These are phyloP conservation scores for Pouteria campechiana DNA, from an alignment of 179 eudicot species.

Conservation along the genomic window DNA sequence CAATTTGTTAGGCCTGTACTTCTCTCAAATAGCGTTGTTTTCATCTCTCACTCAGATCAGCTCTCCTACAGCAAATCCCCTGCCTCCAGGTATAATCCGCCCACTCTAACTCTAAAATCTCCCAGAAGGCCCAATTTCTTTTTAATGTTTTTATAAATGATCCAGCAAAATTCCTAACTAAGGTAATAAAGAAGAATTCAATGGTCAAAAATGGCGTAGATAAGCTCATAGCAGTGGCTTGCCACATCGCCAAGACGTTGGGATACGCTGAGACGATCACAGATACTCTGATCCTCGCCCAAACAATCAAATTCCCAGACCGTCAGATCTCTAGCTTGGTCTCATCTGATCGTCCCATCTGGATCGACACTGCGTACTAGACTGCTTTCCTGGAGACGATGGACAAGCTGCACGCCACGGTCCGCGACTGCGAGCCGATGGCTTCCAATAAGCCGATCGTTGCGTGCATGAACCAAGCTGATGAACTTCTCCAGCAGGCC, in stretches of 20 bases:
- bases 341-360: conserved; percentile 48
- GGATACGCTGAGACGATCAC: conserved; percentile 76
- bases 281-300: conserved; percentile 68
- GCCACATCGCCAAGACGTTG: conserved; percentile 75
- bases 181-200: too few relatives aligned
- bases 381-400: conserved; percentile 43
- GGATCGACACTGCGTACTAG: conserved; percentile 49
- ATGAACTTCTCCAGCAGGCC: conserved; percentile 58
- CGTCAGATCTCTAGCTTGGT: conserved; percentile 47
- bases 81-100: too few relatives aligned
- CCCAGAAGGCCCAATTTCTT: too few relatives aligned
- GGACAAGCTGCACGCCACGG: conserved; percentile 38
- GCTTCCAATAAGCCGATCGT: conserved; percentile 28
- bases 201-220: conserved; percentile 82
- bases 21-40: too few relatives aligned
- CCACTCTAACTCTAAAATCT: too few relatives aligned
- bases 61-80: too few relatives aligned
- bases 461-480: conserved; percentile 44
- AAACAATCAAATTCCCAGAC: conserved; percentile 32
- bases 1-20: too few relatives aligned
- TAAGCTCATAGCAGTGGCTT: conserved; percentile 72
- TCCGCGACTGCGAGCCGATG: conserved; percentile 41
- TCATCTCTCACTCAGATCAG: too few relatives aligned
- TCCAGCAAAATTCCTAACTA: too few relatives aligned
- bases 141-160: too few relatives aligned